phyloP scores from a whole-genome alignment of 306 rosid species.

The Malus sieversii region DNA sequence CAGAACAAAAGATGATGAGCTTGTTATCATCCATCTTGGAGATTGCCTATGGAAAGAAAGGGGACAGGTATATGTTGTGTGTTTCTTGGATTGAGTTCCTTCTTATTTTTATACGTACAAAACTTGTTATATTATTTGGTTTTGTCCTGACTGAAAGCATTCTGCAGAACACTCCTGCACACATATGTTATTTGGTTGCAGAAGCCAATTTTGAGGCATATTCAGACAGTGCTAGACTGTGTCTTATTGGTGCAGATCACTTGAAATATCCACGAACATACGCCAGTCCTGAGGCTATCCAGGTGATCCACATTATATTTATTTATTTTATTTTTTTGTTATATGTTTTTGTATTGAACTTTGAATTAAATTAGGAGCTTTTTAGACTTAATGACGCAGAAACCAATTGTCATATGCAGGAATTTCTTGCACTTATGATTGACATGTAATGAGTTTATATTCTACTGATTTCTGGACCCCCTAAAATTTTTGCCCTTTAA shows the following conservation, averaged over 20 bases:
- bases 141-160: constrained; percentile 16
- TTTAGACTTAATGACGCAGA: not conserved
- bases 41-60: constrained; percentile 68
- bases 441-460: not conserved
- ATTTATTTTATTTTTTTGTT: constrained; percentile 5
- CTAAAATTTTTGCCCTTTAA: not conserved
- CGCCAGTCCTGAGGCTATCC: constrained; percentile 67
- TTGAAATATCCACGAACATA: constrained; percentile 70
- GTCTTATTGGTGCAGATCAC: constrained; percentile 72
- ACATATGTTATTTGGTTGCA: constrained; percentile 36
- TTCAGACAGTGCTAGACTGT: constrained; percentile 63
- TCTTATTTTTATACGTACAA: not conserved
- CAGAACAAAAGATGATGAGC: constrained; percentile 68
- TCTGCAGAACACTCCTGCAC: constrained; percentile 17
- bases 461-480: not conserved
- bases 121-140: not conserved
- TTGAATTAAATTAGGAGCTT: not conserved
- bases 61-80: constrained; percentile 40
- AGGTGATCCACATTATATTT: constrained; percentile 28
- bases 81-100: not conserved
- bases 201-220: constrained; percentile 65
- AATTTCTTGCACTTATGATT: not conserved
- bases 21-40: constrained; percentile 64
- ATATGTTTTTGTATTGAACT: not conserved
- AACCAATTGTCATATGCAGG: not conserved